Evolutionary conservation across 257 asterid species (phyloP).

Genomic region (Linaria vulgaris): DNA sequence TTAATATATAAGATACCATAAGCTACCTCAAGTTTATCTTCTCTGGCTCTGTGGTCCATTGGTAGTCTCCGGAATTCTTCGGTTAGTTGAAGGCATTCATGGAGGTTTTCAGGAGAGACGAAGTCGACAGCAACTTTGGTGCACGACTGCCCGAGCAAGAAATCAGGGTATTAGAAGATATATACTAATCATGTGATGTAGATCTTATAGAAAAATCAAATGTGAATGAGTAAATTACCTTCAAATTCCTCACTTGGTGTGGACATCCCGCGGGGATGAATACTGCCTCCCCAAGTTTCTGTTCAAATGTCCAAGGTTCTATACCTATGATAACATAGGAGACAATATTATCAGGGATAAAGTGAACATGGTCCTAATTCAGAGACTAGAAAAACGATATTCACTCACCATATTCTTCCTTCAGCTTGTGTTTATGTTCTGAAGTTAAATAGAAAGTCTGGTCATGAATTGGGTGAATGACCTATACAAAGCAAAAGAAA

Average conservation of each 20-base stretch:
- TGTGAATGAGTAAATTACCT: constrained; percentile 38
- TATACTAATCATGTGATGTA: background rate
- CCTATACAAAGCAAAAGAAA: constrained; percentile 45
- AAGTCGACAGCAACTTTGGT: constrained; percentile 94
- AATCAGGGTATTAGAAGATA: background rate
- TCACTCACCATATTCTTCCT: constrained; percentile 77
- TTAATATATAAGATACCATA: background rate
- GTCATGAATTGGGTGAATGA: constrained; percentile 90
- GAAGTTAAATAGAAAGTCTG: constrained; percentile 76
- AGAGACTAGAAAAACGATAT: background rate
- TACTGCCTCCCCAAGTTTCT: constrained; percentile 86
- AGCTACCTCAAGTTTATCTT: constrained; percentile 90
- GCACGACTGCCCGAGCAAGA: constrained; percentile 63
- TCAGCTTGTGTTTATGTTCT: constrained; percentile 70
- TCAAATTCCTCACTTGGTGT: constrained; percentile 94
- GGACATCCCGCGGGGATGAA: constrained; percentile 99
- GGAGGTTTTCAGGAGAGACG: constrained; percentile 87
- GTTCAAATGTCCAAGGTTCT: constrained; percentile 96
- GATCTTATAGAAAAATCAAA: background rate
- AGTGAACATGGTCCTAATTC: background rate
- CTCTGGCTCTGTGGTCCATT: constrained; percentile 76
- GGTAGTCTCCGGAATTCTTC: constrained; percentile 90
- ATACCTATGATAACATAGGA: constrained; percentile 44
- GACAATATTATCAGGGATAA: constrained; percentile 5
- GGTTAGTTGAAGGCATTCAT: constrained; percentile 71